phyloP scores from a whole-genome alignment of 23 red algal species.

The Chondrus crispus region DNA sequence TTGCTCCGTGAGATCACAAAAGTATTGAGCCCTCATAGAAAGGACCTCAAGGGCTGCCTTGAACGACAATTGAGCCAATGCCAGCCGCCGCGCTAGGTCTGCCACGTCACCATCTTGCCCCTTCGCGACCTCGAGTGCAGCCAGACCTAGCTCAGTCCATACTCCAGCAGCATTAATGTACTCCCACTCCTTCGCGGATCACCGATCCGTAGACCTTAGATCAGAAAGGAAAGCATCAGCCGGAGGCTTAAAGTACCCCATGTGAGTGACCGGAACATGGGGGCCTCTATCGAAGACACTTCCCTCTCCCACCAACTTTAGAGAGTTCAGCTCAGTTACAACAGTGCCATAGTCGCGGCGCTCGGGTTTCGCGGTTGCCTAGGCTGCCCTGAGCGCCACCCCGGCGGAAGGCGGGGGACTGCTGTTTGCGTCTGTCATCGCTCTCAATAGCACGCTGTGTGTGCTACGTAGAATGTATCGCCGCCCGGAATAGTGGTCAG shows the following conservation, averaged over 20 bases:
- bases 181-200: neutral
- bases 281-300: neutral
- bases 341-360: neutral
- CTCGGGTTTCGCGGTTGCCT: neutral
- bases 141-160: neutral
- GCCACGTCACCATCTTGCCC: neutral
- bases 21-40: constrained; percentile 7
- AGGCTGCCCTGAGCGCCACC: neutral
- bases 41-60: neutral
- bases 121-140: neutral
- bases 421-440: too few relatives aligned
- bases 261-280: neutral
- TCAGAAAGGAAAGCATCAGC: neutral
- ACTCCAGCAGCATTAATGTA: neutral
- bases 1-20: neutral
- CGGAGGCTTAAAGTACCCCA: neutral
- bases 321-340: neutral
- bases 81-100: neutral
- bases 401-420: too few relatives aligned
- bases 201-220: neutral
- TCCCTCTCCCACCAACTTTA: neutral
- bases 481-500: too few relatives aligned
- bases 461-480: too few relatives aligned
- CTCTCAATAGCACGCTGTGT: too few relatives aligned
- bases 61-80: neutral